These are phyloP conservation scores for Rhytidhysteron rufulum DNA, from an alignment of 2,329 filamentous ascomycete species.

Conservation along the genomic window DNA sequence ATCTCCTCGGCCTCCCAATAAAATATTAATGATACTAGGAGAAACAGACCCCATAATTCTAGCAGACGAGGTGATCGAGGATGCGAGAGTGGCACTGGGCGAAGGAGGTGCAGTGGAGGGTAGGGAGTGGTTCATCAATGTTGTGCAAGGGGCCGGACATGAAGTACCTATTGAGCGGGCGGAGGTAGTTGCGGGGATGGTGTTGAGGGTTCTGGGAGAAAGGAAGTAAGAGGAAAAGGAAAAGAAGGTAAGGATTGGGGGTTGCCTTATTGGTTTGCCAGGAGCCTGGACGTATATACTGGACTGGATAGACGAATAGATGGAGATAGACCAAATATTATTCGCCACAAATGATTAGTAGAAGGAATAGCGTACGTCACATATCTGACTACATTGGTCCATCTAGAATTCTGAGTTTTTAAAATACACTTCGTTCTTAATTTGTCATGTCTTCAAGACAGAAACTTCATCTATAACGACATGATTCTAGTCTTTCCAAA, in stretches of 20 bases:
- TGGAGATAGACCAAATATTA: too few relatives aligned
- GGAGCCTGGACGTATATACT: not conserved
- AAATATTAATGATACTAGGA: constrained; percentile 64
- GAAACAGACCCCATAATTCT: constrained; percentile 64
- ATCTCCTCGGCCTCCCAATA: constrained; percentile 42
- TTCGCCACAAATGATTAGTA: too few relatives aligned
- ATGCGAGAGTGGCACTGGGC: constrained; percentile 57
- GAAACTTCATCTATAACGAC: too few relatives aligned
- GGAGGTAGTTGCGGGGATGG: constrained; percentile 54
- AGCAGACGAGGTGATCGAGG: constrained; percentile 60
- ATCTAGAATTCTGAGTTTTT: too few relatives aligned
- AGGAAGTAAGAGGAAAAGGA: not conserved
- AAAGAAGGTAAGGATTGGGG: not conserved
- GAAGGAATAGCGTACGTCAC: too few relatives aligned
- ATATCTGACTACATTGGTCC: too few relatives aligned
- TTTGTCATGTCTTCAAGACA: too few relatives aligned
- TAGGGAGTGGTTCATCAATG: constrained; percentile 35
- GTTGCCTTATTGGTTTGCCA: not conserved
- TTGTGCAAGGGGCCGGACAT: constrained; percentile 60
- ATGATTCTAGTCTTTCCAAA: too few relatives aligned
- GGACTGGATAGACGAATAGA: too few relatives aligned
- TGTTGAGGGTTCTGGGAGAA: constrained; percentile 42
- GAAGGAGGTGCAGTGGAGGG: constrained; percentile 54
- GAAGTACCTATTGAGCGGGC: constrained; percentile 64
- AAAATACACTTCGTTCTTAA: too few relatives aligned